Evolutionary conservation across 129 eudicot genomes (phyloP).

Genomic region (Ambrosia trifida): DNA sequence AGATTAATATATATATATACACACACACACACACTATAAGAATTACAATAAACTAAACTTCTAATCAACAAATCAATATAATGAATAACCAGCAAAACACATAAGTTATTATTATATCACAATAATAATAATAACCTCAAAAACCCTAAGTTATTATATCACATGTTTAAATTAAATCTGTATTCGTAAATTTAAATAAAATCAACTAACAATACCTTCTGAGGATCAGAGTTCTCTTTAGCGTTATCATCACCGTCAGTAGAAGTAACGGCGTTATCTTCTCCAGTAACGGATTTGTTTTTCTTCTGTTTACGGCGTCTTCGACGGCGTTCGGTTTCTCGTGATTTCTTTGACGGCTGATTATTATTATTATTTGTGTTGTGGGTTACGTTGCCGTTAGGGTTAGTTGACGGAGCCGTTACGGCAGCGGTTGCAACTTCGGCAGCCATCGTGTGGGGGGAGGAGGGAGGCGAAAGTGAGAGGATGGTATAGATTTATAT

Average conservation of each 20-base stretch:
- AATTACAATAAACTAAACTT: background rate
- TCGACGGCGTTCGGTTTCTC: constrained; percentile 74
- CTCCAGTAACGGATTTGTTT: constrained; percentile 53
- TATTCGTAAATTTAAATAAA: constrained; percentile 17
- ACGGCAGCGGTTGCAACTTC: background rate
- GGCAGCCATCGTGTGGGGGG: background rate
- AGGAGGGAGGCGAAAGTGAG: background rate
- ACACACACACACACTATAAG: no score
- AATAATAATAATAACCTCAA: no score
- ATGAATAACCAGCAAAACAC: no score
- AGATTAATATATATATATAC: background rate
- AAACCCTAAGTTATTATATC: no score
- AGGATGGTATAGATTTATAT: background rate
- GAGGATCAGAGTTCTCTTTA: constrained; percentile 69
- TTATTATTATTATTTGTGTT: background rate
- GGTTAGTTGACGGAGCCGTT: background rate
- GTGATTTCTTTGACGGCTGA: constrained; percentile 53
- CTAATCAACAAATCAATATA: no score
- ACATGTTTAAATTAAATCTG: no score
- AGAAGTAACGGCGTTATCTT: constrained; percentile 21
- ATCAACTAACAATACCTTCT: constrained; percentile 37
- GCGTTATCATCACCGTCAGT: constrained; percentile 41
- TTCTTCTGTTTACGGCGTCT: constrained; percentile 95
- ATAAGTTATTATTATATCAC: no score
- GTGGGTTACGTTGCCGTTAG: background rate